Percentiles rank a stretch among this genome's conserved stretches.
Evolutionary conservation across 208 protist genomes (phyloP).

Genomic region (Leishmania tarentolae): DNA sequence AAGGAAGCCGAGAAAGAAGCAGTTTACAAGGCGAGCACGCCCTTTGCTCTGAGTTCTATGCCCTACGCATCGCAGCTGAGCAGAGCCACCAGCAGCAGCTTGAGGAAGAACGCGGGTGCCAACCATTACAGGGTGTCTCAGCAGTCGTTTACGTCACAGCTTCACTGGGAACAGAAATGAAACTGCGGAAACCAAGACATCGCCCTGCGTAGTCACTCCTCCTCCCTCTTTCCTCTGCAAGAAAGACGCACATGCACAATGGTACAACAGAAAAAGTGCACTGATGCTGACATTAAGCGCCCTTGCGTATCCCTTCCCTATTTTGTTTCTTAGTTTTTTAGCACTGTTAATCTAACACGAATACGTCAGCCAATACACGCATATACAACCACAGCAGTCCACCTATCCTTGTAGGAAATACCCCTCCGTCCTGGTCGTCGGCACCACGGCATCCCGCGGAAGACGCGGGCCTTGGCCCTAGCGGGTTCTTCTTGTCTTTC

Average conservation of each 20-base stretch:
- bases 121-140: not conserved
- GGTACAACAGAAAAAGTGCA: not conserved
- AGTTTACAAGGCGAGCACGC: not conserved
- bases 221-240: not conserved
- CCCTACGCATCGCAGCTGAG: not conserved
- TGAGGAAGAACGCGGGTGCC: not conserved
- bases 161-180: not conserved
- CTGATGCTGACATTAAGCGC: not conserved
- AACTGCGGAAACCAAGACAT: not conserved
- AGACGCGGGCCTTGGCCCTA: too few relatives aligned
- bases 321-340: not conserved
- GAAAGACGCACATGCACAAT: not conserved
- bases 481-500: too few relatives aligned
- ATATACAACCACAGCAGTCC: too few relatives aligned
- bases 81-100: not conserved
- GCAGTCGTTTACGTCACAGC: not conserved
- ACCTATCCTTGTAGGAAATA: too few relatives aligned
- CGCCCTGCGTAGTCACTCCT: not conserved
- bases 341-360: not conserved
- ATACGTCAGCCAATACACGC: not conserved
- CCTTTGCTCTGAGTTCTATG: not conserved
- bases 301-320: too few relatives aligned
- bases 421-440: too few relatives aligned
- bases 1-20: not conserved
- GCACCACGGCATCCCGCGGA: too few relatives aligned